These are phyloP conservation scores for Cornus kousa DNA, from an alignment of 148 eudicot species.

Conservation along the genomic window DNA sequence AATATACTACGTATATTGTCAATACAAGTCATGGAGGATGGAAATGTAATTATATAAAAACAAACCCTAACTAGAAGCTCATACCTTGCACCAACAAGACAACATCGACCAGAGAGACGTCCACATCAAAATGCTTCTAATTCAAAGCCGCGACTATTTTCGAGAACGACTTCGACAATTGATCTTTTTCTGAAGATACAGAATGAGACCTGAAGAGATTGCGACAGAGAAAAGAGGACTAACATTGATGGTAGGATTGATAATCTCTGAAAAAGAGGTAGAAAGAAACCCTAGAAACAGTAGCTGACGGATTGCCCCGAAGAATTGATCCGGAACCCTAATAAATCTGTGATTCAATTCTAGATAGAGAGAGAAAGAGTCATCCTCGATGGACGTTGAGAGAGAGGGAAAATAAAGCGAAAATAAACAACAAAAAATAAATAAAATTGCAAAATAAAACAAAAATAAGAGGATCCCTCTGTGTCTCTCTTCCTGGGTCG, in stretches of 20 bases:
- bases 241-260: not conserved
- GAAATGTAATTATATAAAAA: not conserved
- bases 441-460: too few species aligned
- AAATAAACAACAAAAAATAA: not conserved
- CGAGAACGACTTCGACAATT: not conserved
- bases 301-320: not conserved
- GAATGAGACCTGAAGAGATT: not conserved
- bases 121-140: not conserved
- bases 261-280: not conserved
- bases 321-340: slow-evolving; percentile 6
- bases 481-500: not conserved
- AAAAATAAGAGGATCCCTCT: not conserved
- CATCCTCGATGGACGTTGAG: not conserved
- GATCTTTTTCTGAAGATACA: not conserved
- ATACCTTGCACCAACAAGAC: slow-evolving; percentile 7
- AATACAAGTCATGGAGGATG: not conserved
- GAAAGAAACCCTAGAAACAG: not conserved
- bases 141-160: not conserved
- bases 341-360: not conserved
- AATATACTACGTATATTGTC: slow-evolving; percentile 1
- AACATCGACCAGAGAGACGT: not conserved
- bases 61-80: slow-evolving; percentile 10
- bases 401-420: not conserved
- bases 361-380: slow-evolving; percentile 8
- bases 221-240: not conserved